These are phyloP conservation scores for Pseudozyma flocculosa DNA, from an alignment of 1,284 basidiomycete species.

Conservation along the genomic window DNA sequence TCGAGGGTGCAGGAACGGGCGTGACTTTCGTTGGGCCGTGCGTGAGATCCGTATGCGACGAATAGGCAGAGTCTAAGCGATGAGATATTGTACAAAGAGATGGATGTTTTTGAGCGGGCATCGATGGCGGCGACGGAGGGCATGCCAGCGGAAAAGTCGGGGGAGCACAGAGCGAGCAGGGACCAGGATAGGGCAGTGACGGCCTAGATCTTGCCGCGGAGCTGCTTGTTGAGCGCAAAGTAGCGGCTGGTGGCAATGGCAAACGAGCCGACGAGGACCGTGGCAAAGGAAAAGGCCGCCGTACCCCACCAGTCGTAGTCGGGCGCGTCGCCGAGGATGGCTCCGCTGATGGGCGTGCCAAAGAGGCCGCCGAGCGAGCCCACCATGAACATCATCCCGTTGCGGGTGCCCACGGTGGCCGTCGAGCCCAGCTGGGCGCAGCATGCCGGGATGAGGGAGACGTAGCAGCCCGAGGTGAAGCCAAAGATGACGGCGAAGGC, in stretches of 20 bases:
- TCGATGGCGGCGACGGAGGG: no score
- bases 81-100: no score
- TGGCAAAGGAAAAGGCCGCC: conserved; percentile 6
- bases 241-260: conserved; percentile 14
- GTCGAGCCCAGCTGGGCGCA: conserved; percentile 25
- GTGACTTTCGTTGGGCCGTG: no score
- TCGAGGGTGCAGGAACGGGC: no score
- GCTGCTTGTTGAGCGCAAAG: conserved; percentile 16
- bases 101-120: no score
- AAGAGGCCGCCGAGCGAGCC: conserved; percentile 27
- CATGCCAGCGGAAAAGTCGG: no score
- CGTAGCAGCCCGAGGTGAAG: conserved; percentile 37
- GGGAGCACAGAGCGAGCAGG: no score
- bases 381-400: conserved; percentile 36
- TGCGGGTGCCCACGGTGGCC: conserved; percentile 22
- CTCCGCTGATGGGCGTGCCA: conserved; percentile 31
- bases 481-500: conserved; percentile 40
- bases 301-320: conserved; percentile 25
- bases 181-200: no score
- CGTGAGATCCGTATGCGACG: no score
- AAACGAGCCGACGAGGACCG: conserved; percentile 13
- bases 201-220: conserved; percentile 25
- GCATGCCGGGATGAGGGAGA: conserved; percentile 39
- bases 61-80: no score
- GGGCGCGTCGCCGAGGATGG: conserved; percentile 17